Evolutionary conservation across 192 early-diverging fungal genomes (phyloP).

Genomic region (Coemansia reversa): DNA sequence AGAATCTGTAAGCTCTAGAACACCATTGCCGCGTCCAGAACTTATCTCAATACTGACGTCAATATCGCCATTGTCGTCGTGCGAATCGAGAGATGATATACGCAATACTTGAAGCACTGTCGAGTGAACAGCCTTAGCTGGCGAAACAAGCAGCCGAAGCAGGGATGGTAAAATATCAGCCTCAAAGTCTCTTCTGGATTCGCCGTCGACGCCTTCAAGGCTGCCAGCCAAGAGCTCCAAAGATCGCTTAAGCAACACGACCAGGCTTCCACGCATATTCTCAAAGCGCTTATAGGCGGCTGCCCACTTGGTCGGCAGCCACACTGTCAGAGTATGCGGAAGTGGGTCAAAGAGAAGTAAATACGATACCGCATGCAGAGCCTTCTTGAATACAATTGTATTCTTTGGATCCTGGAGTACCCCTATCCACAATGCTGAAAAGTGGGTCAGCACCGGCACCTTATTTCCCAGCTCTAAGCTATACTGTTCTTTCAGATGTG

Average conservation of each 20-base stretch:
- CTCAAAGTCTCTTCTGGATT: slow-evolving; percentile 30
- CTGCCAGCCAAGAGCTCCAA: slow-evolving; percentile 22
- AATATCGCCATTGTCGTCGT: slow-evolving; percentile 6
- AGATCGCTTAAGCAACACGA: slow-evolving; percentile 14
- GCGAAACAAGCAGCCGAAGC: slow-evolving; percentile 36
- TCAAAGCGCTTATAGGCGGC: slow-evolving; percentile 23
- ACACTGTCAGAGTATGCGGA: slow-evolving; percentile 10
- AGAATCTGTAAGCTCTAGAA: slow-evolving; percentile 11
- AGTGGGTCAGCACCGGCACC: slow-evolving; percentile 26
- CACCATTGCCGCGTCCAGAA: background rate
- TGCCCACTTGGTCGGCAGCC: slow-evolving; percentile 22
- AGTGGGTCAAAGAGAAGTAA: slow-evolving; percentile 41
- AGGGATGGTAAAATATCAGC: slow-evolving; percentile 15
- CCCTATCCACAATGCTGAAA: slow-evolving; percentile 25
- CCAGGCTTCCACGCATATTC: slow-evolving; percentile 7
- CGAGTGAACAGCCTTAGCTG: slow-evolving; percentile 15
- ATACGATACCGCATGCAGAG: slow-evolving; percentile 36
- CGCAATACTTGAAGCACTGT: slow-evolving; percentile 28
- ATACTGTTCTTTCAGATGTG: background rate
- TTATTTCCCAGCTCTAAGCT: background rate
- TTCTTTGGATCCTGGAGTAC: slow-evolving; percentile 34
- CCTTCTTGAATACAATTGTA: slow-evolving; percentile 32
- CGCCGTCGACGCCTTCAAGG: slow-evolving; percentile 19
- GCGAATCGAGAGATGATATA: slow-evolving; percentile 12
- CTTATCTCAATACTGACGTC: background rate